Evolutionary conservation across 306 rosid genomes (phyloP).

Genomic region (Prunus campanulata): DNA sequence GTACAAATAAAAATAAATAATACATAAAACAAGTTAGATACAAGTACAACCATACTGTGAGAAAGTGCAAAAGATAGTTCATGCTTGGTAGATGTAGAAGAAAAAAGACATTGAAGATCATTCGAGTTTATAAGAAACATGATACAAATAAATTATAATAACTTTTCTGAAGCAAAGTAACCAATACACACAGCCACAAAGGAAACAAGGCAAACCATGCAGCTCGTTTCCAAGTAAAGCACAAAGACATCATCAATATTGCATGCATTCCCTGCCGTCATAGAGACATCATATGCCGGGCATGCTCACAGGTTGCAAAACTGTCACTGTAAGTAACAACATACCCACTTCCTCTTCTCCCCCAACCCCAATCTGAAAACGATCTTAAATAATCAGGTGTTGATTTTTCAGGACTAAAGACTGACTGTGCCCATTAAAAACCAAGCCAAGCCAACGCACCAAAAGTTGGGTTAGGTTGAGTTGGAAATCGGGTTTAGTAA

Average conservation of each 20-base stretch:
- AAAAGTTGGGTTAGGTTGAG: neutral
- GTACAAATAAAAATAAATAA: neutral
- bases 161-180: neutral
- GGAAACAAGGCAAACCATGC: slow-evolving; percentile 1
- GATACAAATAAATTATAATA: neutral
- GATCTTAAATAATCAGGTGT: neutral
- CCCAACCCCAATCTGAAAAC: neutral
- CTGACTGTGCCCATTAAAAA: too few relatives aligned
- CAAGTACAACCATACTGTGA: neutral
- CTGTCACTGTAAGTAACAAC: neutral
- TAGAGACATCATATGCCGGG: neutral
- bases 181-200: neutral
- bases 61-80: slow-evolving; percentile 8
- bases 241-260: neutral
- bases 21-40: neutral
- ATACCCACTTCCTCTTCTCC: neutral
- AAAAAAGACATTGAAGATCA: neutral
- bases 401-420: too few relatives aligned
- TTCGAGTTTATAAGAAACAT: neutral
- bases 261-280: neutral
- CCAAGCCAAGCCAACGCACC: neutral
- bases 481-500: neutral
- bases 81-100: neutral
- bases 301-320: neutral
- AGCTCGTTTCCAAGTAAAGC: neutral